These are phyloP conservation scores for Papiliotrema flavescens DNA, from an alignment of 1,284 basidiomycete genomes.

Conservation along the genomic window DNA sequence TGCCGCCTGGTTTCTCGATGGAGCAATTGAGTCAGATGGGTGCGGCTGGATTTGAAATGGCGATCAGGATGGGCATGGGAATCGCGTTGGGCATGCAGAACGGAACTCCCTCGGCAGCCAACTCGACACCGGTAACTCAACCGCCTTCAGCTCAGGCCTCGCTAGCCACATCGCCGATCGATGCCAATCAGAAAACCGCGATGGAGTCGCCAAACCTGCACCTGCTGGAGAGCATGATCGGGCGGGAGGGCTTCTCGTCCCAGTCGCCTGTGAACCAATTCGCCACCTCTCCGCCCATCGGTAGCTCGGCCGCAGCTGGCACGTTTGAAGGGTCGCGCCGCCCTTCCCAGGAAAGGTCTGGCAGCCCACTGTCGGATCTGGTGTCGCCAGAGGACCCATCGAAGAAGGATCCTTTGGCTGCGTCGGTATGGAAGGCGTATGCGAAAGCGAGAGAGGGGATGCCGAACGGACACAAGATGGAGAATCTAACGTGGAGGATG, in stretches of 20 bases:
- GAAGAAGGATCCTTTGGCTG: slow-evolving; percentile 78
- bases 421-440: slow-evolving; percentile 97
- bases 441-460: slow-evolving; percentile 79
- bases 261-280: not conserved
- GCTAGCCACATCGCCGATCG: not conserved
- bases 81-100: slow-evolving; percentile 42
- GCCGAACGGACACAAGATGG: slow-evolving; percentile 91
- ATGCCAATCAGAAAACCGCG: not conserved
- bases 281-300: not conserved
- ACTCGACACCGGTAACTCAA: not conserved
- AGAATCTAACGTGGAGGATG: slow-evolving; percentile 97
- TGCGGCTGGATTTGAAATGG: slow-evolving; percentile 47
- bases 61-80: slow-evolving; percentile 50
- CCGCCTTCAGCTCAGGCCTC: not conserved
- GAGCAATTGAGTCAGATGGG: slow-evolving; percentile 43
- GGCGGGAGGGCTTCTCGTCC: slow-evolving; percentile 41
- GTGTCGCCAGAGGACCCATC: slow-evolving; percentile 44
- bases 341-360: slow-evolving; percentile 28
- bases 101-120: not conserved
- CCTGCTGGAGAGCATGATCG: slow-evolving; percentile 42
- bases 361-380: slow-evolving; percentile 22
- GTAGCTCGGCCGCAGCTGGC: not conserved
- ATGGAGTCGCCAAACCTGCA: slow-evolving; percentile 19
- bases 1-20: slow-evolving; percentile 45
- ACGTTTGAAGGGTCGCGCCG: slow-evolving; percentile 23